Percentiles rank a stretch among this genome's conserved stretches.
These are phyloP conservation scores for Tetracladium setigerum DNA, from an alignment of 495 filamentous ascomycete species.

Conservation along the genomic window DNA sequence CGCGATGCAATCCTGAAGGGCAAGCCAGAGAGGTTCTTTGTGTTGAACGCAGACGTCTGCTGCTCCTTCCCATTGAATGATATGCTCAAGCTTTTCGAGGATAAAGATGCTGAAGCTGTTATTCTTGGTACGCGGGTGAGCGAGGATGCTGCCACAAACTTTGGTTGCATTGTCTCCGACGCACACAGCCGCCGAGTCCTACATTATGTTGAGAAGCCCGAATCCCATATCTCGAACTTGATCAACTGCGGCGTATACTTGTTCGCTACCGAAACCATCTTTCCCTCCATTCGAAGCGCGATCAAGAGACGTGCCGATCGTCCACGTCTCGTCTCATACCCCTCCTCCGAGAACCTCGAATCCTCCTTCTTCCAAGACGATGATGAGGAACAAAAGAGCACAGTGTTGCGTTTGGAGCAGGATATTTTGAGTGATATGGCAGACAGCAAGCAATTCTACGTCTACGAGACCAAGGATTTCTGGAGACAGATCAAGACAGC, in stretches of 20 bases:
- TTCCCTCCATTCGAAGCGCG: conserved; percentile 88
- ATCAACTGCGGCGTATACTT: conserved; percentile 99
- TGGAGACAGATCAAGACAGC: conserved; percentile 99
- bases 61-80: conserved; percentile 95
- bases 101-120: conserved; percentile 94
- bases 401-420: conserved; percentile 92
- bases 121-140: conserved; percentile 89
- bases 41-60: conserved; percentile 98
- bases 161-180: conserved; percentile 96
- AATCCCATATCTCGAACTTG: conserved; percentile 95
- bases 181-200: conserved; percentile 91
- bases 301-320: conserved; percentile 95
- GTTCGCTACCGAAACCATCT: conserved; percentile 90
- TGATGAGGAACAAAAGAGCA: conserved; percentile 62
- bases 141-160: conserved; percentile 90
- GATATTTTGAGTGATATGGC: conserved; percentile 95
- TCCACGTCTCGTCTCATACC: conserved; percentile 86
- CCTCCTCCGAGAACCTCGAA: conserved; percentile 89
- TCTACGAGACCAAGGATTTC: conserved; percentile 98
- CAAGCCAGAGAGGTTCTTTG: conserved; percentile 88
- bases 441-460: conserved; percentile 97
- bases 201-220: conserved; percentile 99
- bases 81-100: conserved; percentile 89
- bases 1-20: conserved; percentile 98
- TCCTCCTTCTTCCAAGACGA: conserved; percentile 69